A percentile compares a stretch with the other conserved stretches of the same genome.
phyloP scores from a whole-genome alignment of 1,284 basidiomycete species.

The Anthracocystis setariae region DNA sequence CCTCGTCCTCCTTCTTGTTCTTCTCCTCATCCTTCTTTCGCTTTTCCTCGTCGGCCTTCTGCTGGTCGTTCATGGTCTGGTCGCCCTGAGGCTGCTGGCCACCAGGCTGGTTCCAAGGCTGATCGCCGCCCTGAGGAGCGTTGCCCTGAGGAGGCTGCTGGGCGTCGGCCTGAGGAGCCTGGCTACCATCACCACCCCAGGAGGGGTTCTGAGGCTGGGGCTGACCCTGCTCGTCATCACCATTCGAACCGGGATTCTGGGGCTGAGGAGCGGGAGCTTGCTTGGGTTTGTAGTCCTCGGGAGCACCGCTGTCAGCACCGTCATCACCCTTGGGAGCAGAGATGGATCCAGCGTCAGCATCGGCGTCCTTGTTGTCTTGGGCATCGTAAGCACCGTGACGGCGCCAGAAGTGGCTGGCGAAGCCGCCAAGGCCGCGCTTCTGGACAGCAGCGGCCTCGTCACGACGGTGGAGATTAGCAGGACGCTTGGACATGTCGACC shows the following conservation, averaged over 20 bases:
- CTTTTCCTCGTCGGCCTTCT: conserved; percentile 8
- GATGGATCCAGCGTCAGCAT: conserved; percentile 5
- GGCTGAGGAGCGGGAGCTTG: not conserved
- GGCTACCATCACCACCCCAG: not conserved
- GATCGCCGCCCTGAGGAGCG: too few species aligned
- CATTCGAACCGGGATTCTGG: not conserved
- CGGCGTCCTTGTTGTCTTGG: not conserved
- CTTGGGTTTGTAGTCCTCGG: too few species aligned
- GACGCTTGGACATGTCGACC: conserved; percentile 31
- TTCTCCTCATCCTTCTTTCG: conserved; percentile 7
- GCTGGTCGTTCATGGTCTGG: conserved; percentile 8
- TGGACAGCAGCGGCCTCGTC: conserved; percentile 26
- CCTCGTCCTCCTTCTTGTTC: not conserved
- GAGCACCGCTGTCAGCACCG: not conserved
- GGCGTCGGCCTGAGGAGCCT: not conserved
- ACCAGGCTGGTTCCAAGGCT: too few species aligned
- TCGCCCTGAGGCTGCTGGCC: too few species aligned
- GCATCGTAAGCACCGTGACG: conserved; percentile 19
- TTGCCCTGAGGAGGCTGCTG: not conserved
- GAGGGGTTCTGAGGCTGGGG: not conserved
- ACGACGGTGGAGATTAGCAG: conserved; percentile 30
- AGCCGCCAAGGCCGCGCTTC: conserved; percentile 23
- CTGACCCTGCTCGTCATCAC: not conserved
- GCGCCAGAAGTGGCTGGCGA: conserved; percentile 33
- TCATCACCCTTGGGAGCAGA: not conserved